These are phyloP conservation scores for Wilhelminamyces savonicus DNA, from an alignment of 805 yeast genomes.

Conservation along the genomic window DNA sequence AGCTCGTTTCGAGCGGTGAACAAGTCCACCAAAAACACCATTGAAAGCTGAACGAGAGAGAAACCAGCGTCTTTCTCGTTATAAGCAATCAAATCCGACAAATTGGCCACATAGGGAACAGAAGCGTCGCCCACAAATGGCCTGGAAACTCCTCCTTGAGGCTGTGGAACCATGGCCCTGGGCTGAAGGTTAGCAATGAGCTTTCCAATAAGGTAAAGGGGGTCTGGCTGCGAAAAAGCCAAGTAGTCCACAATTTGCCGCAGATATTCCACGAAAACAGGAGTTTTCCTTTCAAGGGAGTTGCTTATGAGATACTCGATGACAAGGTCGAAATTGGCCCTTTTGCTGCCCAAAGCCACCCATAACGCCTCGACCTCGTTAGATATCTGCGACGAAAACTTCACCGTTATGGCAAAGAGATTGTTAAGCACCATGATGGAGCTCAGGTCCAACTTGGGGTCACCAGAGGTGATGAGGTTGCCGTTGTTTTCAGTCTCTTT, in stretches of 20 bases:
- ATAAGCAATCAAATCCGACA: conserved; percentile 48
- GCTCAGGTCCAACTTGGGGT: conserved; percentile 4
- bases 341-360: conserved; percentile 83
- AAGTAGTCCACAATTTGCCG: conserved; percentile 78
- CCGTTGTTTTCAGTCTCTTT: not conserved
- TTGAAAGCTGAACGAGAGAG: conserved; percentile 81
- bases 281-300: conserved; percentile 63
- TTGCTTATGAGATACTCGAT: conserved; percentile 63
- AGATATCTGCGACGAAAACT: conserved; percentile 65
- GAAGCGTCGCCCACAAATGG: too few species aligned
- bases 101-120: conserved; percentile 77
- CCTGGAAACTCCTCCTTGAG: conserved; percentile 10
- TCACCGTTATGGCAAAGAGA: conserved; percentile 77
- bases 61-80: conserved; percentile 67
- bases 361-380: conserved; percentile 91
- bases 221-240: conserved; percentile 47
- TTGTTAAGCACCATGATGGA: conserved; percentile 70
- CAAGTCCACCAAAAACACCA: conserved; percentile 79
- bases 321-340: conserved; percentile 64
- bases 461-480: conserved; percentile 23
- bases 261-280: conserved; percentile 69
- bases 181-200: conserved; percentile 73
- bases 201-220: conserved; percentile 47
- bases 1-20: conserved; percentile 62
- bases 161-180: conserved; percentile 69